Evolutionary conservation across 805 yeast species (phyloP).

Genomic region (Saccharomycopsis sp.): DNA sequence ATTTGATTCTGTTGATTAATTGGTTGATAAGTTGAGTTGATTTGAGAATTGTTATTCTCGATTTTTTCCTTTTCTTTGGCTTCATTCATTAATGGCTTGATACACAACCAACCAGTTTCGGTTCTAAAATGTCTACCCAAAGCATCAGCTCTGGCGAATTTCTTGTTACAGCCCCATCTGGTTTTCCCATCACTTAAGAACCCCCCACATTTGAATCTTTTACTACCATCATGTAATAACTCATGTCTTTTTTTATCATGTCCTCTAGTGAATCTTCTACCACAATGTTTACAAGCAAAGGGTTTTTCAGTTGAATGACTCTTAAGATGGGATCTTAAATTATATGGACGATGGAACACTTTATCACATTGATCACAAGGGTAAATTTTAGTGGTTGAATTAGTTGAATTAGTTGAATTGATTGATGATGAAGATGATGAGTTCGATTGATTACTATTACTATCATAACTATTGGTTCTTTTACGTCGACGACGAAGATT

Average conservation of each 20-base stretch:
- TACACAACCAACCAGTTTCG: slow-evolving; percentile 63
- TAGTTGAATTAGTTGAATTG: background rate
- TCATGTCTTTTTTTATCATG: slow-evolving; percentile 75
- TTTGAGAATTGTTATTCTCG: background rate
- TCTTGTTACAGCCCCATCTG: slow-evolving; percentile 66
- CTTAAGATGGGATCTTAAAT: slow-evolving; percentile 66
- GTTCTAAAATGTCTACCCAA: slow-evolving; percentile 66
- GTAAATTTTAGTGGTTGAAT: slow-evolving; percentile 12
- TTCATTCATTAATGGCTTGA: slow-evolving; percentile 54
- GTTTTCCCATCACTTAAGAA: slow-evolving; percentile 43
- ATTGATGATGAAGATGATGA: background rate
- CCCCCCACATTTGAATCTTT: slow-evolving; percentile 61
- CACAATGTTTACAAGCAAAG: slow-evolving; percentile 51
- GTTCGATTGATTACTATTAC: background rate
- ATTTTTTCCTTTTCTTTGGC: slow-evolving; percentile 21
- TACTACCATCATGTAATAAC: slow-evolving; percentile 60
- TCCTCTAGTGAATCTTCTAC: slow-evolving; percentile 62
- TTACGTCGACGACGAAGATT: slow-evolving; percentile 9
- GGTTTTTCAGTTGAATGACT: slow-evolving; percentile 73
- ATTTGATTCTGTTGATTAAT: background rate
- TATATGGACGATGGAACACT: slow-evolving; percentile 69
- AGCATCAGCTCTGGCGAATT: slow-evolving; percentile 71
- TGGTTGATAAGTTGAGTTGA: background rate
- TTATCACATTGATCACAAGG: slow-evolving; percentile 65
- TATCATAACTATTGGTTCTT: background rate